Base-by-base conservation (phyloP, 805 yeast species). In the Candida fluviatilis region DNA sequence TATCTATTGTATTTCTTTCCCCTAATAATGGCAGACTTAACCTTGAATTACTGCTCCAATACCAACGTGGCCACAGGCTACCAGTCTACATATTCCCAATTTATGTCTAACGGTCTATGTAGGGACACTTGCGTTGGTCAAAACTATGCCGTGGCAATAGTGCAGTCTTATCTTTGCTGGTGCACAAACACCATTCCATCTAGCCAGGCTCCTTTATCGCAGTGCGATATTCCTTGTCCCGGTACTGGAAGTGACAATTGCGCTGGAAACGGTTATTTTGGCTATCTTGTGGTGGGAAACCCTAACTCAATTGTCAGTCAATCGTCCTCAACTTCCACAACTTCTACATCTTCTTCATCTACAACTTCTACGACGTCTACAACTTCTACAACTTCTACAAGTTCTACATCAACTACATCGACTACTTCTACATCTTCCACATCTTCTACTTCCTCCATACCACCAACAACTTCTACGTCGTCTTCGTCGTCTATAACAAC, bases 91-190 rank as follows among this genome's bases (percentile, higher is more conserved):
- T 21, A 24, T 30, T 18, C 24, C 3, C 40, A 45, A 25, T 63
- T 24, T 37, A 62, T 65, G 71, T 67, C 75, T 21, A 74, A 69
- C 46, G 88, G 88, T 3, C 52, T 50, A 8, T 81, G 88, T 51
- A 49, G 65, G 2, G 64, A 59, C 32, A 54, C 61, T 15, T 81
- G 87, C 50, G 13, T 39, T 1, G 45, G 39, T 6, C 38, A 45
- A n/a, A 74, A 73, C 5, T 71, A 62, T 43, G 66, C 76, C 7
- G 76, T 68, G 41, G 87, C 78, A 13, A 69, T 81, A 29, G 57
- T 80, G 26, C 78, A 65, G 46, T 67, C 64, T n/a, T 43, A 58
- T 27, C 27, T 60, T 33, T 81, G 88, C 54, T 82, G 83, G 82
- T 81, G 88, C 52, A 69, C 84, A 4, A 69, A 80, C 49, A 44